A percentile compares a stretch with the other conserved stretches of the same genome.
phyloP scores from a whole-genome alignment of 2,329 filamentous ascomycete species.

The Penicillium hesseltinei region DNA sequence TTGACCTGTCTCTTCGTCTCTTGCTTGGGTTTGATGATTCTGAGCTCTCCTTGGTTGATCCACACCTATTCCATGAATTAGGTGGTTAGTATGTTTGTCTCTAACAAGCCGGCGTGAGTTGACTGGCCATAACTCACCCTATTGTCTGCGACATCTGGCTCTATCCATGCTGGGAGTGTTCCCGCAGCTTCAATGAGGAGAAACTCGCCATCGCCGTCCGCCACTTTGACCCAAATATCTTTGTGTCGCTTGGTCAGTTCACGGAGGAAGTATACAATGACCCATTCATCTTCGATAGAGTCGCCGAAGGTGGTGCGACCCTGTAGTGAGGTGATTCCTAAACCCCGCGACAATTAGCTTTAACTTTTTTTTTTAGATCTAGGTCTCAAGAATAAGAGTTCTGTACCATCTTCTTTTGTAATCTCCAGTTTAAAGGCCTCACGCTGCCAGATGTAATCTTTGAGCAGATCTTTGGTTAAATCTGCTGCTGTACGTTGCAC shows the following conservation, averaged over 20 bases:
- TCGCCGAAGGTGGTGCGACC: slow-evolving; percentile 87
- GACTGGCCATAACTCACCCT: slow-evolving; percentile 48
- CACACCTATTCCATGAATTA: slow-evolving; percentile 58
- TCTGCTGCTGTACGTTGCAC: slow-evolving; percentile 68
- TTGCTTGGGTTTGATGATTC: slow-evolving; percentile 63
- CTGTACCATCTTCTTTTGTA: slow-evolving; percentile 59
- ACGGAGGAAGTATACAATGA: slow-evolving; percentile 84
- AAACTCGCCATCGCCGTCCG: slow-evolving; percentile 92
- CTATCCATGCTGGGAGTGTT: slow-evolving; percentile 83
- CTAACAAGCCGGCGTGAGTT: neutral
- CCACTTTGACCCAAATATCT: slow-evolving; percentile 76
- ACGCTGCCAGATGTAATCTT: slow-evolving; percentile 92
- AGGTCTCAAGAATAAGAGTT: slow-evolving; percentile 6
- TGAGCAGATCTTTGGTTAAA: slow-evolving; percentile 64
- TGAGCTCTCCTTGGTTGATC: slow-evolving; percentile 75
- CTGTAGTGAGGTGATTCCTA: slow-evolving; percentile 60
- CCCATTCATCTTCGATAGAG: slow-evolving; percentile 95
- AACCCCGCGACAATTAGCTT: slow-evolving; percentile 10
- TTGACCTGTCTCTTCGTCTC: slow-evolving; percentile 42
- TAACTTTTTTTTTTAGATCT: too few relatives aligned
- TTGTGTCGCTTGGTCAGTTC: slow-evolving; percentile 72
- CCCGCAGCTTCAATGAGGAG: slow-evolving; percentile 91
- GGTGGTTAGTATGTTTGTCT: neutral
- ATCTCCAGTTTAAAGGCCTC: slow-evolving; percentile 72
- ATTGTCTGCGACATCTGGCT: slow-evolving; percentile 82